These are phyloP conservation scores for Mucor circinelloides DNA, from an alignment of 371 early-diverging fungal genomes.

Conservation along the genomic window DNA sequence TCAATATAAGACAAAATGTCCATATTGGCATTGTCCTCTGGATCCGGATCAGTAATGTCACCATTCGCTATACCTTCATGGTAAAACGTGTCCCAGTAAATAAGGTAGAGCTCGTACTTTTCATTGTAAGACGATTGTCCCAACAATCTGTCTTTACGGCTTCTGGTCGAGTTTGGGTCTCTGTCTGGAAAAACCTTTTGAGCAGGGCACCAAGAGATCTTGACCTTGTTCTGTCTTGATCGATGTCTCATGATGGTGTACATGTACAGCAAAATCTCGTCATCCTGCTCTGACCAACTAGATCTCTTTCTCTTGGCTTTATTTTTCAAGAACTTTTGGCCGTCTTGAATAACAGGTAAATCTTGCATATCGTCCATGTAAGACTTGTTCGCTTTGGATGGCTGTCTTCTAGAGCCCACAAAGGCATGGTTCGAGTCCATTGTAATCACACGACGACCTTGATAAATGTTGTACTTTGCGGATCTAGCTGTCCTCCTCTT, in stretches of 20 bases:
- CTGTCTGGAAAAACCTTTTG: constrained; percentile 25
- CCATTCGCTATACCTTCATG: constrained; percentile 37
- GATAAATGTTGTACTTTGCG: not conserved
- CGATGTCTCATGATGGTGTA: constrained; percentile 35
- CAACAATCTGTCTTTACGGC: constrained; percentile 38
- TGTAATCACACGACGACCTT: constrained; percentile 11
- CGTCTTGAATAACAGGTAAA: constrained; percentile 15
- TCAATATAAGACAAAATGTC: constrained; percentile 35
- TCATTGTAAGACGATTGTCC: constrained; percentile 25
- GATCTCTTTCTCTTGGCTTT: constrained; percentile 16
- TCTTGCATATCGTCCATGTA: constrained; percentile 18
- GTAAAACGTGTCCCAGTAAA: constrained; percentile 44
- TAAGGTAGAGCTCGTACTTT: constrained; percentile 20
- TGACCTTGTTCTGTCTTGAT: not conserved
- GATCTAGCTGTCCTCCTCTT: not conserved
- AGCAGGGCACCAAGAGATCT: constrained; percentile 43
- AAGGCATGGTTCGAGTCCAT: constrained; percentile 4
- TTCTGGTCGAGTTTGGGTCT: constrained; percentile 31
- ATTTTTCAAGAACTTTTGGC: not conserved
- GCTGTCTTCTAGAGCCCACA: not conserved
- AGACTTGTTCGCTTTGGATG: not conserved
- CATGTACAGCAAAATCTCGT: constrained; percentile 48
- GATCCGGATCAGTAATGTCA: constrained; percentile 30
- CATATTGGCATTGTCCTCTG: constrained; percentile 23
- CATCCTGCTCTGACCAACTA: constrained; percentile 51